Evolutionary conservation across 768 basidiomycete species (phyloP), one percentile per base, ranked within the genome.

Genomic region (Phanerochaete carnosa): DNA sequence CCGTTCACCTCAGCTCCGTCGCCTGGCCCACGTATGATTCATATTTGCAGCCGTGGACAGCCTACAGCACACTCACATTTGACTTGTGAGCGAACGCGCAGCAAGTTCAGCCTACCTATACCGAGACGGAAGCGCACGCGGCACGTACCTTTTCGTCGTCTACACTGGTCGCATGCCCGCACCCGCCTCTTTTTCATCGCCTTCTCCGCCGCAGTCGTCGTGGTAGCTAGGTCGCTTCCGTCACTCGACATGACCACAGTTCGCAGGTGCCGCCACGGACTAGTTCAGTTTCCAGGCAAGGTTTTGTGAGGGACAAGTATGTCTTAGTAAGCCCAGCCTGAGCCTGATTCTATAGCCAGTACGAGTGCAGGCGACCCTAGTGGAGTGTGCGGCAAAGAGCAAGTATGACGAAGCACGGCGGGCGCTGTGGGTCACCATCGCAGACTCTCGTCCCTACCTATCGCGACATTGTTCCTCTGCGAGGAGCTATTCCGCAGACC

Each of bases 101-200:
- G 56, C 60, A 30, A 35, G 62, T 49, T 59, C 3, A 35, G 25
- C 35, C 61, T 59, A 25, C 29, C 30, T 53, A 7, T 32, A 2
- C 16, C n/a, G 55, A 35, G 12, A 11, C 15, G 29, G 35, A 50
- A 13, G 46, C 16, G 7, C 46, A 23, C 11, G 8, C 16, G 25
- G 72, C 83, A 62, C 60, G 49, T 22, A 87, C 90, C 86, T 75
- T 94, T 94, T 78, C 93, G 93, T 60, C 90, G 78, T 33, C 92
- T 78, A 68, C 92, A 94, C 0, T 86, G 81, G 67, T 94, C 92
- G 68, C 92, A 94, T 5, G 91, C 91, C 25, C 90, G 87, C 28
- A 91, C 80, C 63, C 84, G 79, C 33, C 89, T 74, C 69, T 88
- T 90, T 77, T 92, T 91, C 22, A 73, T 71, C n/a, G 73, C 76